Base-by-base conservation (phyloP, 345 rosid species). In the Crucihimalaya himalaica region DNA sequence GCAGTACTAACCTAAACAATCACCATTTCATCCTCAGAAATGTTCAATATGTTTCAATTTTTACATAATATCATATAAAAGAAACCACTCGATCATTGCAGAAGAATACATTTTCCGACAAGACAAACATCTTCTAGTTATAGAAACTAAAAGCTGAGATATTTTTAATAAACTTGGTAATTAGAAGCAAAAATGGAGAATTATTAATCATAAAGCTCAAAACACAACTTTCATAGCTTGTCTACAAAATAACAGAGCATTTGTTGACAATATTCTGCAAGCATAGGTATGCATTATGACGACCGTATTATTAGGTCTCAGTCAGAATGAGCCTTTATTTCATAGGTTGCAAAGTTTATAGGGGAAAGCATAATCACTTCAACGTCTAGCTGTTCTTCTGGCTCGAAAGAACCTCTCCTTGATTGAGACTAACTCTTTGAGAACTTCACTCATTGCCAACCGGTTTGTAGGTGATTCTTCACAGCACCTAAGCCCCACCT, bases 401-500 rank as follows among this genome's bases (percentile, higher is more conserved):
- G 35, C n/a, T 39, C 14, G 20, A 9, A 37, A 66, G 25, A 58
- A 48, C 37, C 28, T 51, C 5, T 58, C 68, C 9, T 25, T 79
- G 59, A 80, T 70, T 16, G 43, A 28, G 61, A 23, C 32, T 32
- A 80, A 54, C 31, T 66, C 73, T 29, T 29, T 74, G 5, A 2
- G 6, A 7, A 65, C 82, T 31, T 72, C 76, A 2, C 50, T 48
- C 25, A 68, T 78, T 52, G 31, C 34, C 51, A 65, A 46, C 16
- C 77, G 42, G 5, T 68, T 28, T 0, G 16, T 37, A 5, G 75
- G 56, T 11, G 54, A 55, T 66, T 68, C 77, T 34, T 43, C 45
- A 4, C 72, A 78, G 27, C 82, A 75, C 19, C 29, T 45, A 11
- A 70, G 51, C 65, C 79, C 79, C 5, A 55, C 35, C 13, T 40